phyloP scores from a whole-genome alignment of 2,329 filamentous ascomycete genomes.

The Pyricularia sp. region DNA sequence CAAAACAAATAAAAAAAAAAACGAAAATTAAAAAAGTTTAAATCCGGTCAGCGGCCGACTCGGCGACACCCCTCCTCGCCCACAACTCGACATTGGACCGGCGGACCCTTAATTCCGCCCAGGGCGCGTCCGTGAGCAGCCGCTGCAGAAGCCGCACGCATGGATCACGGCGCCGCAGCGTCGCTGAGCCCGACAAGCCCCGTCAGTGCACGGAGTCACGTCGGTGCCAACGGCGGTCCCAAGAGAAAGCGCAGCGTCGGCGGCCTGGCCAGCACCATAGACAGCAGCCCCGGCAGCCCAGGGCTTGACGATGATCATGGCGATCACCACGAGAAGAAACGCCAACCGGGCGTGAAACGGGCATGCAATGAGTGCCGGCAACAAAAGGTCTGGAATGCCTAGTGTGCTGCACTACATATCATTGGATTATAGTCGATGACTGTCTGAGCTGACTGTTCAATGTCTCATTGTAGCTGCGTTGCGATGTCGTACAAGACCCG shows the following conservation, averaged over 20 bases:
- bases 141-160: constrained; percentile 9
- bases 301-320: constrained; percentile 44
- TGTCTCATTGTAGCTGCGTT: constrained; percentile 47
- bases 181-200: constrained; percentile 40
- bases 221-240: constrained; percentile 28
- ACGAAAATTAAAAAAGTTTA: background rate
- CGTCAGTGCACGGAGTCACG: constrained; percentile 33
- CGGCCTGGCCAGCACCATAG: constrained; percentile 30
- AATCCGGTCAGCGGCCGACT: background rate
- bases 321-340: constrained; percentile 44
- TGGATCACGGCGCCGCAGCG: constrained; percentile 21
- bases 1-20: background rate
- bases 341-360: constrained; percentile 59
- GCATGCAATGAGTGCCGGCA: constrained; percentile 78
- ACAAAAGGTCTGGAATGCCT: constrained; percentile 56
- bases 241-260: constrained; percentile 49
- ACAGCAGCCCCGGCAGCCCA: constrained; percentile 49
- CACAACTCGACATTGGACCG: background rate
- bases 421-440: background rate
- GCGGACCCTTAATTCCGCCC: background rate
- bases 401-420: background rate
- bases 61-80: background rate
- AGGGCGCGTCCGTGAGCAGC: background rate
- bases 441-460: background rate
- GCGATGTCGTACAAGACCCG: constrained; percentile 71